Evolutionary conservation across 768 basidiomycete genomes (phyloP).

Genomic region (Tephrocybe sp.): DNA sequence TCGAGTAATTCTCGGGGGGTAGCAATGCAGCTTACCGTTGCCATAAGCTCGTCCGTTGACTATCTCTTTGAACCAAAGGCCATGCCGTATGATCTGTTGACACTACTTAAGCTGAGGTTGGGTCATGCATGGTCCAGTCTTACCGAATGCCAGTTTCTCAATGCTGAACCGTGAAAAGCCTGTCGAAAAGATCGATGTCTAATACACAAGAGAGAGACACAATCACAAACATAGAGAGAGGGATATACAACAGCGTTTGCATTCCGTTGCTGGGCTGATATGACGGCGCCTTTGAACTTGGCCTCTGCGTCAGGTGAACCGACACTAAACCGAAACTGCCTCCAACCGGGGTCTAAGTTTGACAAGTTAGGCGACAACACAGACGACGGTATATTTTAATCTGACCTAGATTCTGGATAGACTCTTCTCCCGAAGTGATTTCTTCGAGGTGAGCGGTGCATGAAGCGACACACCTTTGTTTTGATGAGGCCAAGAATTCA

Average conservation of each 20-base stretch:
- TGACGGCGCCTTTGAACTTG: slow-evolving; percentile 49
- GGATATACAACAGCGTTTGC: slow-evolving; percentile 44
- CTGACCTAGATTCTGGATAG: slow-evolving; percentile 52
- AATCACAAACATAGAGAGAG: slow-evolving; percentile 38
- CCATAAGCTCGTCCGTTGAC: slow-evolving; percentile 63
- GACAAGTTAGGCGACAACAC: not conserved
- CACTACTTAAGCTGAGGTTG: not conserved
- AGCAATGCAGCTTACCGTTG: slow-evolving; percentile 43
- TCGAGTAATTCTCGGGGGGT: too few relatives aligned
- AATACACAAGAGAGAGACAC: not conserved
- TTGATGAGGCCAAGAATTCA: too few relatives aligned
- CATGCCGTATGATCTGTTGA: slow-evolving; percentile 64
- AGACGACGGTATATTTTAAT: not conserved
- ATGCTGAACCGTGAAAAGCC: slow-evolving; percentile 69
- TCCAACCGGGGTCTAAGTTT: slow-evolving; percentile 43
- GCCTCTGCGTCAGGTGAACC: slow-evolving; percentile 73
- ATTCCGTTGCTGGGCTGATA: slow-evolving; percentile 33
- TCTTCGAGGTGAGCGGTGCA: slow-evolving; percentile 72
- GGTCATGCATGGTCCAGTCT: not conserved
- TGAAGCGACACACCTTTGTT: slow-evolving; percentile 63
- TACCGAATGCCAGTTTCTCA: slow-evolving; percentile 72
- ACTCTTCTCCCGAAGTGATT: slow-evolving; percentile 50
- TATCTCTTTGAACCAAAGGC: slow-evolving; percentile 58
- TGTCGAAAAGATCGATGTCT: slow-evolving; percentile 18
- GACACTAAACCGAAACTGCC: slow-evolving; percentile 69